Evolutionary conservation across 129 eudicot species (phyloP), one percentile per base, ranked within the genome.

Genomic region (Daucus carota): DNA sequence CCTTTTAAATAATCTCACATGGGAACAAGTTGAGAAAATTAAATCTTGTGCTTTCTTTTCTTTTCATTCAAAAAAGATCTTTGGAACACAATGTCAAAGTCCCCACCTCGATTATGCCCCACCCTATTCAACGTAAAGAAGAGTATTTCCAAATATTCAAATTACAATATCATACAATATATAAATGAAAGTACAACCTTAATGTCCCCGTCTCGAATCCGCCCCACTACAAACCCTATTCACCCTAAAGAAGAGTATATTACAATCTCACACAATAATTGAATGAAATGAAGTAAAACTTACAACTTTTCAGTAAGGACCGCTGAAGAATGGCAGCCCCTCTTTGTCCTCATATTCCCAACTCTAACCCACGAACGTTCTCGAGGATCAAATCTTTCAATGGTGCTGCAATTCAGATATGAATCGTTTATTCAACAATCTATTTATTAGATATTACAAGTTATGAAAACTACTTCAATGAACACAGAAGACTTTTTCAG

Each of bases 331-430:
- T 90, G 98, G 78, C 96, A 86, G 14, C 96, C 92, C 78, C 93
- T 90, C 71, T 44, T 80, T 20, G 85, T 48, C 52, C 84, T 83
- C 96, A 93, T 89, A 71, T 70, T 81, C 31, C 73, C 82, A 26
- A 87, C 32, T 66, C 54, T 57, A 32, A 75, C 75, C 98, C 98
- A 93, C 1, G 48, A 75, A 75, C 78, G 81, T 75, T 87, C 93
- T 76, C 98, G 87, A 13, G 98, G 93, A 76, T 93, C 98, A 80
- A 84, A 82, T 77, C 92, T 87, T 83, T 89, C 98, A 43, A 77
- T 88, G 24, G 98, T 84, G 33, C 98, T 93, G 85, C 77, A 75
- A 54, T 43, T 28, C 47, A 54, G 43, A 62, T 50, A 75, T 41
- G 7, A 75, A 60, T 1, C 26, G 29, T 54, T n/a, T n/a, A n/a